phyloP scores from a whole-genome alignment of 352 stramenopile genomes.

The Phytophthora lateralis region DNA sequence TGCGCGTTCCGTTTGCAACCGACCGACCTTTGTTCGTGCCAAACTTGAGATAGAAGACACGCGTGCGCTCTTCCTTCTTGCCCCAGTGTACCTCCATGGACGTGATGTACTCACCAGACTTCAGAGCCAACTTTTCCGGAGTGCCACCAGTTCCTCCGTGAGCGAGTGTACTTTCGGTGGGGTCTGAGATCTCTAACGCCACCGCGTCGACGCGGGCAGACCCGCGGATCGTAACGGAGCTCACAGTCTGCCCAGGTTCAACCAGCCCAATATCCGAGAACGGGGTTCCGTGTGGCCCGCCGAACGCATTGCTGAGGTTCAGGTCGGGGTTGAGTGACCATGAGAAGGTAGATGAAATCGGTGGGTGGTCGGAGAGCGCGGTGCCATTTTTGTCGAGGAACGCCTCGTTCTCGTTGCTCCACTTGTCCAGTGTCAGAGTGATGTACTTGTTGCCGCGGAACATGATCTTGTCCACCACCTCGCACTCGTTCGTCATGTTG shows the following conservation, averaged over 20 bases:
- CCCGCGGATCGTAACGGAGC: slow-evolving; percentile 41
- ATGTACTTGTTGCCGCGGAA: slow-evolving; percentile 59
- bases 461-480: slow-evolving; percentile 70
- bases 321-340: slow-evolving; percentile 40
- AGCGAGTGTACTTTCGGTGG: slow-evolving; percentile 38
- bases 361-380: slow-evolving; percentile 53
- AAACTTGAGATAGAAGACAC: slow-evolving; percentile 51
- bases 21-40: slow-evolving; percentile 38
- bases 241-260: slow-evolving; percentile 34
- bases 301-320: slow-evolving; percentile 39
- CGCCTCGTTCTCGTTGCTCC: slow-evolving; percentile 46
- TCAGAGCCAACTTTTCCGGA: slow-evolving; percentile 38
- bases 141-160: slow-evolving; percentile 48
- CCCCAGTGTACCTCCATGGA: slow-evolving; percentile 51
- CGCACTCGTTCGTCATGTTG: slow-evolving; percentile 49
- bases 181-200: slow-evolving; percentile 37
- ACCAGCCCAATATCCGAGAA: slow-evolving; percentile 42
- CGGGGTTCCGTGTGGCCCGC: slow-evolving; percentile 45
- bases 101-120: slow-evolving; percentile 47
- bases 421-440: slow-evolving; percentile 46
- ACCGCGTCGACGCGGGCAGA: slow-evolving; percentile 42
- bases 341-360: slow-evolving; percentile 49
- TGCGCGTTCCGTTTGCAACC: slow-evolving; percentile 35
- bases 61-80: slow-evolving; percentile 40
- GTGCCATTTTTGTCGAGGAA: slow-evolving; percentile 44